phyloP scores from a whole-genome alignment of 2,329 filamentous ascomycete species.

The Colletotrichum horii region DNA sequence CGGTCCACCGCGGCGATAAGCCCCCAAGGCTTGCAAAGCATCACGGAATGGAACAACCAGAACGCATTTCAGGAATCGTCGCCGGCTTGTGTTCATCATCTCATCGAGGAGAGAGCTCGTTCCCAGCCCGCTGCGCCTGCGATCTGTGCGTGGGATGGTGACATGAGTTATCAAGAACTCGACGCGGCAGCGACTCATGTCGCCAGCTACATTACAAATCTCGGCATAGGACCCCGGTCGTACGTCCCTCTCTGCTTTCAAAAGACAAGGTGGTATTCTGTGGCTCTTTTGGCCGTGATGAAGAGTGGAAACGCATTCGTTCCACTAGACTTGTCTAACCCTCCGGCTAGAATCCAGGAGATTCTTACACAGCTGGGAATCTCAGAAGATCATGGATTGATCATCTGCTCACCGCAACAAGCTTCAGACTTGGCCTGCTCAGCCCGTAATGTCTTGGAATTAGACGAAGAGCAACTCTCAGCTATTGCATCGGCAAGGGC shows the following conservation, averaged over 20 bases:
- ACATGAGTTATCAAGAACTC: conserved; percentile 13
- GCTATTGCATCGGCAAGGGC: background rate
- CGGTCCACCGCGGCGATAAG: background rate
- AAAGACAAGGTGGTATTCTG: conserved; percentile 30
- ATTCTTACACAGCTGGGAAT: background rate
- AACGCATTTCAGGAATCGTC: background rate
- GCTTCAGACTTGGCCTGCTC: background rate
- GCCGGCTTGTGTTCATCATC: conserved; percentile 20
- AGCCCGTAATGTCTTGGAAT: background rate
- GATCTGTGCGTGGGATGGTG: conserved; percentile 21
- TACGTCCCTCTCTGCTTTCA: conserved; percentile 31
- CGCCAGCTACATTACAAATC: background rate
- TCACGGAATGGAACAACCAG: background rate
- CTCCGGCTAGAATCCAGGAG: background rate
- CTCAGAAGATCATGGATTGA: background rate
- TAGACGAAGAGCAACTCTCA: background rate
- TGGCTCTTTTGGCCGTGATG: conserved; percentile 33
- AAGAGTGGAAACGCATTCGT: conserved; percentile 36
- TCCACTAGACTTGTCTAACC: conserved; percentile 27
- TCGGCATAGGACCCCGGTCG: conserved; percentile 24
- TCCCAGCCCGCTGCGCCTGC: conserved; percentile 21
- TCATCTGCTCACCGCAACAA: background rate
- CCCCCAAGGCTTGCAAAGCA: background rate
- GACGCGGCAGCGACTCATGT: background rate
- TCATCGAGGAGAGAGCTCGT: conserved; percentile 20